A percentile compares a stretch with the other conserved stretches of the same genome.
Evolutionary conservation across 2,329 filamentous ascomycete genomes (phyloP).

Genomic region (Xylaria sp.): DNA sequence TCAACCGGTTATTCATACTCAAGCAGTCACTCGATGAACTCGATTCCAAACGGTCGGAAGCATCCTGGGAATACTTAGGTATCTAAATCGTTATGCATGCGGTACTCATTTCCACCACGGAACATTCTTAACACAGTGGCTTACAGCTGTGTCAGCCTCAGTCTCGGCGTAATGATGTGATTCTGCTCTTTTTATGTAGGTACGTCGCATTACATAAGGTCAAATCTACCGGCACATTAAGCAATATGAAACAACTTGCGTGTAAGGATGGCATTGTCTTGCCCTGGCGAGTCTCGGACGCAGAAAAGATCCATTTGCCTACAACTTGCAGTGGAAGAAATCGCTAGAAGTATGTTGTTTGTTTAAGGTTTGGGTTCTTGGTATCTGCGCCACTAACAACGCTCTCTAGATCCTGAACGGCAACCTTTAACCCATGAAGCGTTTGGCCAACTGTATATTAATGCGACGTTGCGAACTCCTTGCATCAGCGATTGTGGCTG

Average conservation of each 20-base stretch:
- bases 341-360: no score
- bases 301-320: slow-evolving; percentile 4
- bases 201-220: not conserved
- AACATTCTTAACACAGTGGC: not conserved
- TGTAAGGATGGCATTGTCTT: slow-evolving; percentile 13
- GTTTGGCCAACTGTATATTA: no score
- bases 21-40: not conserved
- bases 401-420: no score
- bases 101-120: not conserved
- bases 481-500: no score
- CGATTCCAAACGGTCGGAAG: not conserved
- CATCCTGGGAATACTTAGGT: no score
- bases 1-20: not conserved
- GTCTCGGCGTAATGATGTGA: not conserved
- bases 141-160: slow-evolving; percentile 19
- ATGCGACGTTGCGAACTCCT: no score
- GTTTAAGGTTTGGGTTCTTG: no score
- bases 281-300: slow-evolving; percentile 8
- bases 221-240: not conserved
- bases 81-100: not conserved
- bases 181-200: not conserved
- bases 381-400: no score
- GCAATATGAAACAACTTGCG: not conserved
- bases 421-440: no score
- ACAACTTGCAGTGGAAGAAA: not conserved